Evolutionary conservation across 768 basidiomycete species (phyloP).

Genomic region (Boletus rubescentipes): DNA sequence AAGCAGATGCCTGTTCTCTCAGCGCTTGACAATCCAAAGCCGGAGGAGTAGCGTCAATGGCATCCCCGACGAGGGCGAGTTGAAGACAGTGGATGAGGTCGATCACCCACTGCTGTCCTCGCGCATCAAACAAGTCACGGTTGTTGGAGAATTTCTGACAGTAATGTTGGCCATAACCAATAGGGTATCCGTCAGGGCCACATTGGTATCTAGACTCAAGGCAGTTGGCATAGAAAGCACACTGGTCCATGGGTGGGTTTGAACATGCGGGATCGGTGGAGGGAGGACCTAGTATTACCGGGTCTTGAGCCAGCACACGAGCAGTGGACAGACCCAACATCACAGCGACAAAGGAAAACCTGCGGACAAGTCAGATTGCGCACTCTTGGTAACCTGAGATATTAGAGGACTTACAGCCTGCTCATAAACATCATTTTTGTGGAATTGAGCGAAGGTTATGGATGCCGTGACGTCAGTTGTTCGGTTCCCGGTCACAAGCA

Average conservation of each 20-base stretch:
- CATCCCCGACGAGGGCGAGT: constrained; percentile 38
- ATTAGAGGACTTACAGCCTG: background rate
- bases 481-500: no score
- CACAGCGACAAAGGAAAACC: background rate
- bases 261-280: constrained; percentile 19
- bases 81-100: constrained; percentile 49
- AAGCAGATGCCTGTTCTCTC: constrained; percentile 39
- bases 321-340: background rate
- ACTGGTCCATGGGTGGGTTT: constrained; percentile 38
- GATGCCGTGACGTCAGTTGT: no score
- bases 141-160: constrained; percentile 40
- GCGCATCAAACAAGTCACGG: constrained; percentile 28
- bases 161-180: constrained; percentile 40
- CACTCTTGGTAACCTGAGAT: no score
- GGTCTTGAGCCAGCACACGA: background rate
- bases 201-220: constrained; percentile 47
- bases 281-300: constrained; percentile 9
- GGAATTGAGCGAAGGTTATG: no score
- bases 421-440: background rate
- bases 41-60: constrained; percentile 19
- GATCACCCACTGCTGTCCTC: constrained; percentile 44
- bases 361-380: background rate
- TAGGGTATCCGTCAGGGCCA: constrained; percentile 42
- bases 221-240: constrained; percentile 45
- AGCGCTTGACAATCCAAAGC: constrained; percentile 32